Evolutionary conservation across 2,329 filamentous ascomycete species (phyloP).

Genomic region (Paracoccidioides lutzii): DNA sequence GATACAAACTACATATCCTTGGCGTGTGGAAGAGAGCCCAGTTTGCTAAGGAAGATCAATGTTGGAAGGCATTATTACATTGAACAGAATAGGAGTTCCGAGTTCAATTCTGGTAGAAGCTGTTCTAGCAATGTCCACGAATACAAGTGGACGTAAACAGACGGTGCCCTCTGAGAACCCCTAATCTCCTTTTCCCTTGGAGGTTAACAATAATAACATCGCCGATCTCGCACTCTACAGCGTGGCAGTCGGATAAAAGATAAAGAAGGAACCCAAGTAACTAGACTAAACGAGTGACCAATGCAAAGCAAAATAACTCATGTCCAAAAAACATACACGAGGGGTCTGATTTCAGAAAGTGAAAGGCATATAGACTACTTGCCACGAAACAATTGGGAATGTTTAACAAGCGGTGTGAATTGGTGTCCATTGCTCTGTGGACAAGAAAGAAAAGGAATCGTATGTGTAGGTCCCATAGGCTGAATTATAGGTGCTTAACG

Average conservation of each 20-base stretch:
- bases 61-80: not conserved
- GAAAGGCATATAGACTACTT: not conserved
- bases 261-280: not conserved
- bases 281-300: not conserved
- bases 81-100: not conserved
- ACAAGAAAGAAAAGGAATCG: too few relatives aligned
- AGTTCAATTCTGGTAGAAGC: not conserved
- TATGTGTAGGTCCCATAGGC: too few relatives aligned
- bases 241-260: not conserved
- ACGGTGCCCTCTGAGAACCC: too few relatives aligned
- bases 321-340: not conserved
- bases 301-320: not conserved
- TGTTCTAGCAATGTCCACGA: not conserved
- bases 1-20: not conserved
- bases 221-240: not conserved
- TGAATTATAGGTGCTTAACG: not conserved
- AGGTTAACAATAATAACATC: slow-evolving; percentile 8
- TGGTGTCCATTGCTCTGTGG: too few relatives aligned
- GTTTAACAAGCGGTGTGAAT: too few relatives aligned
- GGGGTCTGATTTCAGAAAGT: not conserved
- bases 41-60: too few relatives aligned
- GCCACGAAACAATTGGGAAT: too few relatives aligned
- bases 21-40: not conserved
- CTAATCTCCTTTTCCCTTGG: too few relatives aligned
- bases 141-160: not conserved